Evolutionary conservation across 352 stramenopile genomes (phyloP).

Genomic region (Phytophthora macrochlamydospora): DNA sequence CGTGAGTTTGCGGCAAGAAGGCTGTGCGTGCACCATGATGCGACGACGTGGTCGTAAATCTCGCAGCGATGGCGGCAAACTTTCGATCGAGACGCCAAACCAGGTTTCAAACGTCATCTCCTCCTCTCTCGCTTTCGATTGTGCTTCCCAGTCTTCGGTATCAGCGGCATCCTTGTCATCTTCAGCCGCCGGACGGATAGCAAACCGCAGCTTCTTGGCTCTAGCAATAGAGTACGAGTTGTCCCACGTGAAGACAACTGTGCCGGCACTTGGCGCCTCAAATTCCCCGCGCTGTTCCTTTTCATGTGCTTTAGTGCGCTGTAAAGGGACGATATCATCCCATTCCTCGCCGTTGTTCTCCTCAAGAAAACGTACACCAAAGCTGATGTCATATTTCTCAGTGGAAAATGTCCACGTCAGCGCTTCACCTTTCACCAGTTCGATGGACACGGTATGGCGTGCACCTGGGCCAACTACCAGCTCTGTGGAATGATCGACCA

Average conservation of each 20-base stretch:
- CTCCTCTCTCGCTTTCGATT: slow-evolving; percentile 44
- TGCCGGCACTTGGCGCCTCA: slow-evolving; percentile 34
- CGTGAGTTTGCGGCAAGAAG: slow-evolving; percentile 48
- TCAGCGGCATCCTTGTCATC: slow-evolving; percentile 3
- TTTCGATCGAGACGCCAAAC: slow-evolving; percentile 57
- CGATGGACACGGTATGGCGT: slow-evolving; percentile 53
- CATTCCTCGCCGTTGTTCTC: slow-evolving; percentile 40
- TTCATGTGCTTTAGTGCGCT: slow-evolving; percentile 38
- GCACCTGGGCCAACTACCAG: slow-evolving; percentile 46
- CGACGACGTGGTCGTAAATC: slow-evolving; percentile 43
- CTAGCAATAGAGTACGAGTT: slow-evolving; percentile 61
- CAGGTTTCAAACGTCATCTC: slow-evolving; percentile 61
- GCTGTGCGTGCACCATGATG: slow-evolving; percentile 59
- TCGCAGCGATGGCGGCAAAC: slow-evolving; percentile 37
- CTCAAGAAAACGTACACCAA: slow-evolving; percentile 51
- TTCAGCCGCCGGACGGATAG: slow-evolving; percentile 21
- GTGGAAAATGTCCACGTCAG: slow-evolving; percentile 60
- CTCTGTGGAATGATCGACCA: slow-evolving; percentile 27
- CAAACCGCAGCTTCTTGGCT: slow-evolving; percentile 47
- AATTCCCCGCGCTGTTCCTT: slow-evolving; percentile 50
- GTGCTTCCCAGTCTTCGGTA: slow-evolving; percentile 36
- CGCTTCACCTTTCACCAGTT: slow-evolving; percentile 45
- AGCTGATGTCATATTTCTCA: slow-evolving; percentile 58
- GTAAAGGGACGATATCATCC: slow-evolving; percentile 39
- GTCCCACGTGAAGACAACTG: slow-evolving; percentile 64